Base-by-base conservation (phyloP, 1,284 basidiomycete genomes). In the Xerocomus nothofagi region DNA sequence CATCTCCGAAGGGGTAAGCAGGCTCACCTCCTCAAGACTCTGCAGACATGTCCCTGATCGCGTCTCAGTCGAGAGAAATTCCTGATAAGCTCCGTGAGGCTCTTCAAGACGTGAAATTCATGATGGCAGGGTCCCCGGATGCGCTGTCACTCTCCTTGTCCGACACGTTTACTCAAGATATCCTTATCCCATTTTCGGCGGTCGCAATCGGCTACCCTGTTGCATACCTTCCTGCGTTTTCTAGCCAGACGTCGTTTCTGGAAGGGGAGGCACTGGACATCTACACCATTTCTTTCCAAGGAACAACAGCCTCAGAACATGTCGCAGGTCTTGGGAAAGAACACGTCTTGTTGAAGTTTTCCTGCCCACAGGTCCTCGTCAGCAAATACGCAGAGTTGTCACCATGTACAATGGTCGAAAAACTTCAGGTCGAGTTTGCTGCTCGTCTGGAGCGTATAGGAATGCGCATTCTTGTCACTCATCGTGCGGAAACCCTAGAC, bases 121-220 rank as follows among this genome's bases (percentile, higher is more conserved):
- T 42, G 30, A 36, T 73, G 39, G 49, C 69, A 15, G 41, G 55
- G 4, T 49, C 43, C 18, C 53, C 51, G 42, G 47, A 47, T 40
- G 47, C 43, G 5, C 43, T 32, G 14, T 54, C 56, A 14, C 56
- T 70, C 39, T 51, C 58, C 21, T 55, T 74, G 34, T 55, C 67
- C 8, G 51, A 58, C 39, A 32, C 40, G 11, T 45, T 69, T 26
- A 51, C 67, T 2, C 45, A 57, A 44, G 53, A 58, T 26, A 40
- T 49, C 31, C 58, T 73, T 14, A 62, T 83, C 33, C 75, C 80
- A 29, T 66, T 84, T 2, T 78, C 80, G 9, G 81, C 74, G 4
- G 54, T 80, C 26, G 60, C 83, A 20, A 72, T 84, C 31, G 81
- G 81, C 56, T 84, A 83, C 50, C 76, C 78, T 9, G 71, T 82